A percentile compares a stretch with the other conserved stretches of the same genome.
Evolutionary conservation across 768 basidiomycete genomes (phyloP).

Genomic region (Galerina sulciceps): DNA sequence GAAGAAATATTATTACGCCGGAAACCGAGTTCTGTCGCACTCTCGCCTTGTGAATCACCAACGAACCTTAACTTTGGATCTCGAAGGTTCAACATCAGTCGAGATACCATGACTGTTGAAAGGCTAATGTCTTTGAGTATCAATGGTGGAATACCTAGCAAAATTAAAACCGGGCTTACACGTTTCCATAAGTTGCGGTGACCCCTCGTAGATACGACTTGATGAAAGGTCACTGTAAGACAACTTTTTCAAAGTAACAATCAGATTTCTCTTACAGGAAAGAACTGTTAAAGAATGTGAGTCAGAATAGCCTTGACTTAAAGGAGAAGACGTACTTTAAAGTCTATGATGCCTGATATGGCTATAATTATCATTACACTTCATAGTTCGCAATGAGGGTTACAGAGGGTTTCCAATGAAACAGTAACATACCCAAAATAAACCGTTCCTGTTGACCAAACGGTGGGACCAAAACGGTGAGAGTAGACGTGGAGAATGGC

Average conservation of each 20-base stretch:
- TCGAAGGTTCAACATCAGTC: conserved; percentile 23
- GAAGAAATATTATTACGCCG: too few species aligned
- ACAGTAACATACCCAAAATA: conserved; percentile 4
- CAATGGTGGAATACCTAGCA: too few species aligned
- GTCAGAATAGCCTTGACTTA: not conserved
- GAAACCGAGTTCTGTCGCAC: not conserved
- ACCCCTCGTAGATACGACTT: not conserved
- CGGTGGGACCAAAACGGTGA: not conserved
- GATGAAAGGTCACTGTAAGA: not conserved
- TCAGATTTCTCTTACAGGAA: not conserved
- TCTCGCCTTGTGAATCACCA: not conserved
- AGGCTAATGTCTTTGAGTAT: conserved; percentile 4
- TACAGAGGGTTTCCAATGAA: not conserved
- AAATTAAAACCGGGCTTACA: not conserved
- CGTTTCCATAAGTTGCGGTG: not conserved
- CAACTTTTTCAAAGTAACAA: not conserved
- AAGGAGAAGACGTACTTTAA: not conserved
- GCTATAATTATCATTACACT: conserved; percentile 4
- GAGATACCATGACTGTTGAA: conserved; percentile 20
- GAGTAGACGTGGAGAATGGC: not conserved
- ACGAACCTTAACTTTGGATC: not conserved
- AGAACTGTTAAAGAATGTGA: not conserved
- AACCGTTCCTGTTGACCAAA: not conserved
- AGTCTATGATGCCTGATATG: not conserved
- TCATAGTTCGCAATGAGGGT: not conserved